Percentiles rank a stretch among this genome's conserved stretches.
Conservation (phyloP, 1,284 basidiomycete species). For the Neotropicomus parvogracilis region DNA sequence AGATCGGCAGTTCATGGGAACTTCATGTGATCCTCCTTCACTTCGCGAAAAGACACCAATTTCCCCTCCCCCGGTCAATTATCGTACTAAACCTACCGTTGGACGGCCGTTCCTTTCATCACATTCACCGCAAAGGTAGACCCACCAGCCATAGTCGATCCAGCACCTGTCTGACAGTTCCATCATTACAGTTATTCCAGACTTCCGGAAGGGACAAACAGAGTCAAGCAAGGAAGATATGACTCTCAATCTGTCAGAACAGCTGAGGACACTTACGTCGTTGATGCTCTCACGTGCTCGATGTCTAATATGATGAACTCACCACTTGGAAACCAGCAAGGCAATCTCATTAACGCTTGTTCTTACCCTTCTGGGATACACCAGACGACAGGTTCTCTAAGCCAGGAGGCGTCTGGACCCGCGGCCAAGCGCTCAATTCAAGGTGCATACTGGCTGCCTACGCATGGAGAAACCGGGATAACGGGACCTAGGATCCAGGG, state of each 20-base stretch:
- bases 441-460: conserved; percentile 8
- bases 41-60: not conserved
- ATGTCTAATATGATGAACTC: conserved; percentile 9
- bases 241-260: conserved; percentile 1
- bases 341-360: not conserved
- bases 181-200: not conserved
- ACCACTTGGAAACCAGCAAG: conserved; percentile 3
- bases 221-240: not conserved
- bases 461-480: conserved; percentile 4
- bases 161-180: conserved; percentile 3
- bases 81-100: conserved; percentile 11
- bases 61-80: conserved; percentile 3
- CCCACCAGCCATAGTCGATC: not conserved
- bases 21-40: not conserved
- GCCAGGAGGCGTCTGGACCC: conserved; percentile 3
- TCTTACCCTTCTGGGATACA: conserved; percentile 12
- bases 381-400: not conserved
- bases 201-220: not conserved
- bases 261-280: not conserved
- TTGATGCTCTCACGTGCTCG: conserved; percentile 10
- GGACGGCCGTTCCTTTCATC: not conserved
- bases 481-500: conserved; percentile 16
- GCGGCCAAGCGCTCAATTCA: conserved; percentile 4
- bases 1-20: not conserved
- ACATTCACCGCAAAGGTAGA: conserved; percentile 12